Conservation (phyloP, 495 filamentous ascomycete genomes). For the Lophiostoma macrostomum region DNA sequence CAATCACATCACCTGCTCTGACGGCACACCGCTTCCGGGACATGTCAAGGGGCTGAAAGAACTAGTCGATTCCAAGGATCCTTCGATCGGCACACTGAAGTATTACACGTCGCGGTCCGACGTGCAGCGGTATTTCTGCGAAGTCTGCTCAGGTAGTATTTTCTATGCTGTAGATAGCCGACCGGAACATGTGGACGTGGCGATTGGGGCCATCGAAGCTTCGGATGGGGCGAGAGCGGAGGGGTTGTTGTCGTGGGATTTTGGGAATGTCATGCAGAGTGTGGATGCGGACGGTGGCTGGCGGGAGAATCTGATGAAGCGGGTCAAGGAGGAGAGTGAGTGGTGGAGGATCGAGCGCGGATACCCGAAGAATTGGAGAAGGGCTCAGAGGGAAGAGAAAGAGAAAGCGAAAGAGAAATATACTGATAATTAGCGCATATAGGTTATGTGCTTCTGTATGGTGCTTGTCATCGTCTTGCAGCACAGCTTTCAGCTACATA, state of each 20-base stretch:
- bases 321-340: constrained; percentile 13
- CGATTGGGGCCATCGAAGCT: constrained; percentile 49
- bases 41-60: constrained; percentile 32
- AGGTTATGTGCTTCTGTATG: no score
- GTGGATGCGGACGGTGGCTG: constrained; percentile 26
- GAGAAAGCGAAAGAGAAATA: no score
- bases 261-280: background rate
- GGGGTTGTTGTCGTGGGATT: constrained; percentile 21
- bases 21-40: constrained; percentile 24
- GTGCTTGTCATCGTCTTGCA: no score
- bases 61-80: constrained; percentile 28
- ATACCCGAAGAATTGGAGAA: constrained; percentile 13
- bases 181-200: constrained; percentile 50
- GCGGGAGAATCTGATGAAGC: constrained; percentile 11
- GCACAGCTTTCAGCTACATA: no score
- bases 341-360: constrained; percentile 12
- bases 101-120: constrained; percentile 46
- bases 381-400: background rate
- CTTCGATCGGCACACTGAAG: constrained; percentile 48
- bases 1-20: constrained; percentile 30
- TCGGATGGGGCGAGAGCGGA: constrained; percentile 51
- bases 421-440: no score
- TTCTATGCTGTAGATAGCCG: constrained; percentile 49
- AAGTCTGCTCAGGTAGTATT: constrained; percentile 50
- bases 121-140: constrained; percentile 53